Evolutionary conservation across 345 rosid species (phyloP).

Genomic region (Sonneratia alba): DNA sequence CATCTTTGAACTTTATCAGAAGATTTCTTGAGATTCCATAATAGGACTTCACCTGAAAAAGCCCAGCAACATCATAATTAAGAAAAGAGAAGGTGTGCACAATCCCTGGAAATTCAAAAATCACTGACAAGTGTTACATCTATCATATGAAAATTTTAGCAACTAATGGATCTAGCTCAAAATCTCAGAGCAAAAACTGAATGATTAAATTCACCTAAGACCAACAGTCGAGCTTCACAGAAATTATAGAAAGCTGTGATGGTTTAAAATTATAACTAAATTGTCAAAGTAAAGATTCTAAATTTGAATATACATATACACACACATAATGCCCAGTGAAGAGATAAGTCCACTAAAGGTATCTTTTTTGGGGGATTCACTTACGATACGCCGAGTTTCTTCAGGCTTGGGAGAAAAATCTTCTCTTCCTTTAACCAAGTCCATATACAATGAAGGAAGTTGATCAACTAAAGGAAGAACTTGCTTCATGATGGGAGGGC

Average conservation of each 20-base stretch:
- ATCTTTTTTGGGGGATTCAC: conserved; percentile 16
- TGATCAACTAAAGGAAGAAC: conserved; percentile 91
- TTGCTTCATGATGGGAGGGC: conserved; percentile 95
- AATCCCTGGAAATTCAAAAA: not conserved
- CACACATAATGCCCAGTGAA: not conserved
- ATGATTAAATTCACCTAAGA: not conserved
- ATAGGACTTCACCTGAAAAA: conserved; percentile 72
- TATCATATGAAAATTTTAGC: not conserved
- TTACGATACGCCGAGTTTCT: conserved; percentile 88
- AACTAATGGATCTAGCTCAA: not conserved
- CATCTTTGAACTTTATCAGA: conserved; percentile 81
- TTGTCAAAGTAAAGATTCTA: not conserved
- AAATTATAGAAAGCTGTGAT: not conserved
- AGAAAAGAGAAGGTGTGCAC: not conserved
- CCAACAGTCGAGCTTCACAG: not conserved
- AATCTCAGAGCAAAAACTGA: not conserved
- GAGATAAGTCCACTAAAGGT: not conserved
- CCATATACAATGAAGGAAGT: conserved; percentile 93
- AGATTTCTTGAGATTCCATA: conserved; percentile 90
- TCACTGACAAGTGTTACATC: not conserved
- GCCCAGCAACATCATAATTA: not conserved
- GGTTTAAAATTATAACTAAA: not conserved
- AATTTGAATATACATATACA: not conserved
- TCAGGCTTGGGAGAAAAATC: conserved; percentile 92
- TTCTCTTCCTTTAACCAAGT: conserved; percentile 88